phyloP scores from a whole-genome alignment of 352 stramenopile genomes.

The Globisporangium acanthophoron region DNA sequence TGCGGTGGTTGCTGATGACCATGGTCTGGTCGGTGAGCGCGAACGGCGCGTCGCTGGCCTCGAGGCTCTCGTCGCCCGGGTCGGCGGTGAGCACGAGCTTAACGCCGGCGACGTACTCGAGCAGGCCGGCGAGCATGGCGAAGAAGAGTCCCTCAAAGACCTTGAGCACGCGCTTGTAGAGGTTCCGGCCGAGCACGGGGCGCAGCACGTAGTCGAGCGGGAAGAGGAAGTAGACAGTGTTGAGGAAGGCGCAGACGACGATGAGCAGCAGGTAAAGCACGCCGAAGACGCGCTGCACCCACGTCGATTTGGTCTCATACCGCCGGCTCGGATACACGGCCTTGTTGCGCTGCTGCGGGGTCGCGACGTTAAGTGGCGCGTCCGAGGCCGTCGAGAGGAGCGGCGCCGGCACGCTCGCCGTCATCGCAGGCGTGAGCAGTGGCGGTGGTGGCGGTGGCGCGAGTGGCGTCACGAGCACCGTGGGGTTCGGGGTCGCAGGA shows the following conservation, averaged over 20 bases:
- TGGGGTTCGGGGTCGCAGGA: background rate
- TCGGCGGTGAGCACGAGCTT: conserved; percentile 56
- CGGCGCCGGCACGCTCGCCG: background rate
- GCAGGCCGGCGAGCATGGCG: conserved; percentile 46
- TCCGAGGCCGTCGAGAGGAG: conserved; percentile 11
- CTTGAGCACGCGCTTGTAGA: conserved; percentile 25
- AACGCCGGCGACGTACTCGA: conserved; percentile 54
- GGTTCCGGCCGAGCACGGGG: conserved; percentile 18
- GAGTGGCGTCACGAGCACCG: conserved; percentile 3
- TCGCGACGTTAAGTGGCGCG: conserved; percentile 14
- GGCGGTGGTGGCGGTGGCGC: conserved; percentile 2
- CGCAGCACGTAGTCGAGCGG: conserved; percentile 43
- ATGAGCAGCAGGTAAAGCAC: conserved; percentile 42
- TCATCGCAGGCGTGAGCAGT: conserved; percentile 1
- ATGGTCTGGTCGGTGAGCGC: conserved; percentile 37
- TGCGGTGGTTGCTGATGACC: conserved; percentile 74
- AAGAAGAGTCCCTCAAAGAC: conserved; percentile 50
- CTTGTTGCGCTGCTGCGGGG: conserved; percentile 15
- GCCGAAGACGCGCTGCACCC: conserved; percentile 34
- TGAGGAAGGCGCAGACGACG: conserved; percentile 44
- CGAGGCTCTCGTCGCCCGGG: conserved; percentile 17
- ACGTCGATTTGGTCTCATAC: conserved; percentile 41
- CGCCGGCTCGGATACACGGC: conserved; percentile 35
- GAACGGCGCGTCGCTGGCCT: conserved; percentile 30
- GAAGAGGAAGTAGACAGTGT: conserved; percentile 57